A percentile compares a stretch with the other conserved stretches of the same genome.
Evolutionary conservation across 371 early-diverging fungal species (phyloP).

Genomic region (Mortierella sp.): DNA sequence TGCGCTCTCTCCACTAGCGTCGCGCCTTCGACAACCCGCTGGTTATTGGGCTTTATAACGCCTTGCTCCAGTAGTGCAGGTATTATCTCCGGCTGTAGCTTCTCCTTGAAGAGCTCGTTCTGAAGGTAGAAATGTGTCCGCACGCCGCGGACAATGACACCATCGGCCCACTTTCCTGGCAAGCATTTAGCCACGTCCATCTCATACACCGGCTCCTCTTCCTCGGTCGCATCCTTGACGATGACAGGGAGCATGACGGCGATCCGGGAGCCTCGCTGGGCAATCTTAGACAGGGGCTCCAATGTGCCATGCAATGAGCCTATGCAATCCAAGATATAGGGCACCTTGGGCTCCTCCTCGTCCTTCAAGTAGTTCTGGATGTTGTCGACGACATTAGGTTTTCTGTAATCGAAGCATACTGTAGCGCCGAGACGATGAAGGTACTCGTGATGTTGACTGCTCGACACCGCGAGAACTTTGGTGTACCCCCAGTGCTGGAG

Average conservation of each 20-base stretch:
- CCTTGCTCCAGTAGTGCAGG: slow-evolving; percentile 20
- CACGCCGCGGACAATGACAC: slow-evolving; percentile 26
- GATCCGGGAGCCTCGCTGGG: slow-evolving; percentile 24
- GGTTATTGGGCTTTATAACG: slow-evolving; percentile 17
- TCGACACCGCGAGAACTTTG: slow-evolving; percentile 23
- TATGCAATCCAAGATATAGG: slow-evolving; percentile 26
- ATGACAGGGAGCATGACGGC: slow-evolving; percentile 32
- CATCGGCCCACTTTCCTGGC: slow-evolving; percentile 21
- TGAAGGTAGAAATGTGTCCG: slow-evolving; percentile 29
- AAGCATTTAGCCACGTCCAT: slow-evolving; percentile 26
- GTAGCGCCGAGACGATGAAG: slow-evolving; percentile 25
- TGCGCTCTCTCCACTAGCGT: slow-evolving; percentile 29
- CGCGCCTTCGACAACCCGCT: slow-evolving; percentile 22
- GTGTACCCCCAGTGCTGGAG: slow-evolving; percentile 26
- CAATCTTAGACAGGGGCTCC: slow-evolving; percentile 23
- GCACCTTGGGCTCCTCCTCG: slow-evolving; percentile 18
- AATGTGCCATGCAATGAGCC: slow-evolving; percentile 26
- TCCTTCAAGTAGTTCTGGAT: slow-evolving; percentile 22
- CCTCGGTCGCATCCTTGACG: slow-evolving; percentile 24
- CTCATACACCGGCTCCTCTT: slow-evolving; percentile 31
- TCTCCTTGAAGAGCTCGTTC: slow-evolving; percentile 31
- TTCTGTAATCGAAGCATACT: slow-evolving; percentile 26
- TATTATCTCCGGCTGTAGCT: slow-evolving; percentile 28
- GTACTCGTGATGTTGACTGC: slow-evolving; percentile 17
- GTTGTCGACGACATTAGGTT: slow-evolving; percentile 17